These are phyloP conservation scores for Paecilomyces sp. DNA, from an alignment of 2,329 filamentous ascomycete genomes.

Conservation along the genomic window DNA sequence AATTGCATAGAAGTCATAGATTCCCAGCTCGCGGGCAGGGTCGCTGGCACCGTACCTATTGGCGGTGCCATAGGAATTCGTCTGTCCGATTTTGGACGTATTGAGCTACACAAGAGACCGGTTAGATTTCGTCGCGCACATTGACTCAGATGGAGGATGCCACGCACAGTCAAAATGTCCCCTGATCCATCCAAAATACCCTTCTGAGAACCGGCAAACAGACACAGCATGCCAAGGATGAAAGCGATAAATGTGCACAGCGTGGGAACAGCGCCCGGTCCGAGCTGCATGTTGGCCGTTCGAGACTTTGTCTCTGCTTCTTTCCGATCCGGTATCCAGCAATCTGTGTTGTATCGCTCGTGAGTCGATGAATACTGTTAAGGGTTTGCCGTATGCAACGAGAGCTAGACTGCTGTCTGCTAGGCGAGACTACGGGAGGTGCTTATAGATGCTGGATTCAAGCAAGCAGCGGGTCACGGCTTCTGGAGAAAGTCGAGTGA, in stretches of 20 bases:
- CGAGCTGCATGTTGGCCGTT: constrained; percentile 8
- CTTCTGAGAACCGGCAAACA: constrained; percentile 54
- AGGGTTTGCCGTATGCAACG: background rate
- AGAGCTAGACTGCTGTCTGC: background rate
- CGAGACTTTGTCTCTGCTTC: background rate
- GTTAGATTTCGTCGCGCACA: background rate
- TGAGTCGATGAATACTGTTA: background rate
- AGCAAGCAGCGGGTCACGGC: background rate
- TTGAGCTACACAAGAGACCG: constrained; percentile 41
- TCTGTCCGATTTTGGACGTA: constrained; percentile 47
- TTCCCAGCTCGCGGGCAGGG: constrained; percentile 42
- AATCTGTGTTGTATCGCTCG: background rate
- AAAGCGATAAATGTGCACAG: constrained; percentile 48
- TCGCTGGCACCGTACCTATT: constrained; percentile 22
- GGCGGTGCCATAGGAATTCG: constrained; percentile 15
- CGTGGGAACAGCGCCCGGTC: constrained; percentile 38
- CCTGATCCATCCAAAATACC: constrained; percentile 49
- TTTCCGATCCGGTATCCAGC: background rate
- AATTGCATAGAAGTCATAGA: constrained; percentile 55
- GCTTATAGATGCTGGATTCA: background rate
- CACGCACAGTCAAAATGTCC: constrained; percentile 48
- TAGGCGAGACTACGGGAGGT: background rate
- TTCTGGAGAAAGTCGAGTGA: background rate
- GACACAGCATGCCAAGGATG: constrained; percentile 51
- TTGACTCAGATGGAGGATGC: background rate